phyloP scores from a whole-genome alignment of 306 rosid genomes.

The Lathyrus aphaca region DNA sequence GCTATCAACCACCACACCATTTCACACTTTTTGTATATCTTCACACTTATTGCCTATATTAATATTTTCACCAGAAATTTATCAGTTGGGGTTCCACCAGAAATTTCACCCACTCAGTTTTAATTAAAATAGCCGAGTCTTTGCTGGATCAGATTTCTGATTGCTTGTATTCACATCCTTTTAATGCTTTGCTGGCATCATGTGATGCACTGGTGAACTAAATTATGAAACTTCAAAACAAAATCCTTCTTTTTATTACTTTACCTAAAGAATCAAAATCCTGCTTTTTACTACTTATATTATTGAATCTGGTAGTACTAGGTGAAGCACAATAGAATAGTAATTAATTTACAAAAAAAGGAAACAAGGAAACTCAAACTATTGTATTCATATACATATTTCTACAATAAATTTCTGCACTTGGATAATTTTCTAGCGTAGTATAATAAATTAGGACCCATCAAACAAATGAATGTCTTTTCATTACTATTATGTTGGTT shows the following conservation, averaged over 20 bases:
- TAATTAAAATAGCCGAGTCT: constrained; percentile 84
- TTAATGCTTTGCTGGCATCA: constrained; percentile 64
- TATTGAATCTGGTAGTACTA: constrained; percentile 15
- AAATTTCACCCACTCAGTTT: too few relatives aligned
- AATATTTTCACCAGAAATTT: too few relatives aligned
- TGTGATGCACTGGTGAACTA: constrained; percentile 73
- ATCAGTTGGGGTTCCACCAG: too few relatives aligned
- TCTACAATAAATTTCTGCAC: constrained; percentile 4
- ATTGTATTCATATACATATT: neutral
- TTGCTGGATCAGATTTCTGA: constrained; percentile 60
- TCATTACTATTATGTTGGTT: constrained; percentile 24
- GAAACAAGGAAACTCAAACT: constrained; percentile 11
- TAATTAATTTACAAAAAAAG: constrained; percentile 11
- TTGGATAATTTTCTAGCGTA: constrained; percentile 1
- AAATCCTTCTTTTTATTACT: constrained; percentile 28
- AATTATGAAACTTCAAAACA: constrained; percentile 24
- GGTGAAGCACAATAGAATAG: neutral
- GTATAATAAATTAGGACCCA: constrained; percentile 24
- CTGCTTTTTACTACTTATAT: constrained; percentile 11
- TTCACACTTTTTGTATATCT: too few relatives aligned
- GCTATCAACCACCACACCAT: too few relatives aligned
- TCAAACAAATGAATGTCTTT: constrained; percentile 1
- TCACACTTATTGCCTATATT: too few relatives aligned
- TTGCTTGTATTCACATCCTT: constrained; percentile 51
- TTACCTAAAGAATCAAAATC: constrained; percentile 22